phyloP scores from a whole-genome alignment of 257 asterid species.

The Lithospermum erythrorhizon region DNA sequence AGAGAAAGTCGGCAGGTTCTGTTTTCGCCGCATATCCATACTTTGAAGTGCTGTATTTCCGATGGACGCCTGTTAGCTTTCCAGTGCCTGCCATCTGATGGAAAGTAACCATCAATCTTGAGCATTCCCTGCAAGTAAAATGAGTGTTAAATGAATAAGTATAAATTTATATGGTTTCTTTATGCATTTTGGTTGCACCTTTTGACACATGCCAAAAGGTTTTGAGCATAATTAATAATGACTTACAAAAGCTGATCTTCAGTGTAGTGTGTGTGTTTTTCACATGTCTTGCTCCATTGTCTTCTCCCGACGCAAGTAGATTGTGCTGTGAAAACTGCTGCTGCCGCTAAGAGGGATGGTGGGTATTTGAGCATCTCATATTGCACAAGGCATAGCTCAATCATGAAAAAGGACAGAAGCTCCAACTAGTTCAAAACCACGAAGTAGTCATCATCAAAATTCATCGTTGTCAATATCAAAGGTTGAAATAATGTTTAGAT shows the following conservation, averaged over 20 bases:
- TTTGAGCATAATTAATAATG: neutral
- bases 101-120: slow-evolving; percentile 30
- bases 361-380: slow-evolving; percentile 70
- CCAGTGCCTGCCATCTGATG: slow-evolving; percentile 31
- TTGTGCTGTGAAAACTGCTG: slow-evolving; percentile 76
- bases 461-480: slow-evolving; percentile 1
- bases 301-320: slow-evolving; percentile 40
- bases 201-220: too few relatives aligned
- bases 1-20: slow-evolving; percentile 22
- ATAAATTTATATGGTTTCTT: too few relatives aligned
- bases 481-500: too few relatives aligned
- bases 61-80: slow-evolving; percentile 25
- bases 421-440: slow-evolving; percentile 47
- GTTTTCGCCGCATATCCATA: slow-evolving; percentile 29
- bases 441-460: slow-evolving; percentile 3
- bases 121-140: slow-evolving; percentile 26
- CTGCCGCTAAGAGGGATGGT: slow-evolving; percentile 84
- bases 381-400: slow-evolving; percentile 74
- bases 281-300: slow-evolving; percentile 63
- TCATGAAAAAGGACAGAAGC: slow-evolving; percentile 54
- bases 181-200: too few relatives aligned
- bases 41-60: slow-evolving; percentile 29
- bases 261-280: slow-evolving; percentile 42
- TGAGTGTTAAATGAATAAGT: too few relatives aligned
- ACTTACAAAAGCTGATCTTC: slow-evolving; percentile 66